Evolutionary conservation across 139 green algal species (phyloP).

Genomic region (Trebouxia sp.): DNA sequence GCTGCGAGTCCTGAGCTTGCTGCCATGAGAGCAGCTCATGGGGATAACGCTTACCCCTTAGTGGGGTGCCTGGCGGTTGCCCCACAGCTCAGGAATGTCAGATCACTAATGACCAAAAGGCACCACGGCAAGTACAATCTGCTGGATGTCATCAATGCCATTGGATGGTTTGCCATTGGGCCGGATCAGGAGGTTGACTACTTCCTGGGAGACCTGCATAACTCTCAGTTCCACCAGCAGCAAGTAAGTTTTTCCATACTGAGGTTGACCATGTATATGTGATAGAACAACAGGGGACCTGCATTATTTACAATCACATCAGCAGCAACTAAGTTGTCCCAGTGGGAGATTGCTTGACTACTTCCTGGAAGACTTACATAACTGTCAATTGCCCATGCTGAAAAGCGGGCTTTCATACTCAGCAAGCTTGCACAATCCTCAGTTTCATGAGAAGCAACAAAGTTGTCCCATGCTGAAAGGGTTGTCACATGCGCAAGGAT

Average conservation of each 20-base stretch:
- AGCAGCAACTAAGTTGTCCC: too few relatives aligned
- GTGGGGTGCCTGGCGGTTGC: not conserved
- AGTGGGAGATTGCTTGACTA: too few relatives aligned
- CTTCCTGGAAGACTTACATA: too few relatives aligned
- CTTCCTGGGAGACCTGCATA: not conserved
- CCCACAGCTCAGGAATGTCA: not conserved
- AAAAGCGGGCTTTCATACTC: too few relatives aligned
- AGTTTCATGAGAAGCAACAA: too few relatives aligned
- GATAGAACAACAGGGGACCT: too few relatives aligned
- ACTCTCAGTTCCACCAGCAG: not conserved
- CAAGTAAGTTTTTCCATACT: not conserved
- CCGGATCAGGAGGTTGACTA: not conserved
- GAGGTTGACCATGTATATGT: not conserved
- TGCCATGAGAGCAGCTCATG: not conserved
- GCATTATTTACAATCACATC: too few relatives aligned
- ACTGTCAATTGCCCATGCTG: too few relatives aligned
- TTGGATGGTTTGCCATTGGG: conserved; percentile 7
- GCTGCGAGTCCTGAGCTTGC: not conserved
- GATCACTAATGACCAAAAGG: not conserved
- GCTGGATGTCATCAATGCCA: not conserved
- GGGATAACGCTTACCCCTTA: not conserved
- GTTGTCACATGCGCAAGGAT: too few relatives aligned
- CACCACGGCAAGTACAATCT: not conserved
- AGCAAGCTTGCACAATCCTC: too few relatives aligned
- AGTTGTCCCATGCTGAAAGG: too few relatives aligned